Percentiles rank a stretch among this genome's conserved stretches.
Evolutionary conservation across 345 rosid species (phyloP).

Genomic region (Dovyalis caffra): DNA sequence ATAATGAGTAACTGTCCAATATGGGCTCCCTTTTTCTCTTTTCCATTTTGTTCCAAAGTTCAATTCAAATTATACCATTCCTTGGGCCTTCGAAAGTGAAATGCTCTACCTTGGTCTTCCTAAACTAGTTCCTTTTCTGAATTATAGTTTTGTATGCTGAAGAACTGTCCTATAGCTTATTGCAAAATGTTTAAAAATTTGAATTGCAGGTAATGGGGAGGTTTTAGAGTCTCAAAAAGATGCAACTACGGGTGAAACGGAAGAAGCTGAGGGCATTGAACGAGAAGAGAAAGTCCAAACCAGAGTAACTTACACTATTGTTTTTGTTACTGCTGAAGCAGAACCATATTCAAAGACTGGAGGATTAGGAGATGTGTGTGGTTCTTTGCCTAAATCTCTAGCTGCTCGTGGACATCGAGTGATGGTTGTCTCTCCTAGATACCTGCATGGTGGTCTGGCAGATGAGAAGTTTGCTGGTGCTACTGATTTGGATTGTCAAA

Average conservation of each 20-base stretch:
- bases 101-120: neutral
- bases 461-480: conserved; percentile 51
- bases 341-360: conserved; percentile 99
- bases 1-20: neutral
- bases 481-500: conserved; percentile 39
- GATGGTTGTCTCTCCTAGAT: conserved; percentile 90
- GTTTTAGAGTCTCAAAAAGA: conserved; percentile 25
- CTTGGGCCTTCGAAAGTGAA: neutral
- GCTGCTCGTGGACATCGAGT: conserved; percentile 88
- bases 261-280: conserved; percentile 36
- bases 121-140: neutral
- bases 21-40: neutral
- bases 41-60: neutral
- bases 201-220: conserved; percentile 37
- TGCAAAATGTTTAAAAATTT: conserved; percentile 1
- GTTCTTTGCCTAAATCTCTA: conserved; percentile 83
- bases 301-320: conserved; percentile 44
- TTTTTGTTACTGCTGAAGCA: conserved; percentile 91
- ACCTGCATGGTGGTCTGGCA: conserved; percentile 56
- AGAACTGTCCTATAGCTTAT: conserved; percentile 4
- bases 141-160: neutral
- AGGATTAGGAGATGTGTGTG: conserved; percentile 93
- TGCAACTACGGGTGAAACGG: conserved; percentile 21
- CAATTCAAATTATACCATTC: neutral
- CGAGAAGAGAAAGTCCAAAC: conserved; percentile 28